Percentiles rank a stretch among this genome's conserved stretches.
These are phyloP conservation scores for Nakaseomyces kungkrabaensis DNA, from an alignment of 1,139 yeast genomes.

Conservation along the genomic window DNA sequence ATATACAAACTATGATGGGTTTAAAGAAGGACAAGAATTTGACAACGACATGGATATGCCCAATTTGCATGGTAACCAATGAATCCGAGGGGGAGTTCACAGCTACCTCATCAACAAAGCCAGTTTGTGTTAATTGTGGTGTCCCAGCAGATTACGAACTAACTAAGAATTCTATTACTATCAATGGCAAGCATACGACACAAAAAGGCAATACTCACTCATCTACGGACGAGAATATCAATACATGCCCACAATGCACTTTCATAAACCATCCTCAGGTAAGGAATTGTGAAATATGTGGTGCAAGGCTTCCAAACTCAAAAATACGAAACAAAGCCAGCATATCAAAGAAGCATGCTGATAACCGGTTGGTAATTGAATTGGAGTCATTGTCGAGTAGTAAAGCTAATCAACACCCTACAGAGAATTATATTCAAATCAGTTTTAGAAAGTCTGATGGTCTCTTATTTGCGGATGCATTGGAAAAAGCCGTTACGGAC, in stretches of 20 bases:
- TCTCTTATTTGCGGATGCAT: slow-evolving; percentile 35
- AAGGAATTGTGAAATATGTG: slow-evolving; percentile 79
- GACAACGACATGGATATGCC: slow-evolving; percentile 61
- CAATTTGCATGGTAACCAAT: slow-evolving; percentile 71
- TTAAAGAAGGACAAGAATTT: slow-evolving; percentile 18
- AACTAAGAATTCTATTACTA: slow-evolving; percentile 25
- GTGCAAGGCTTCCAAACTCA: slow-evolving; percentile 41
- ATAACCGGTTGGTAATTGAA: slow-evolving; percentile 25
- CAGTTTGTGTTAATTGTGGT: slow-evolving; percentile 73
- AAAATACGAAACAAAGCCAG: slow-evolving; percentile 8
- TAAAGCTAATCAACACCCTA: slow-evolving; percentile 23
- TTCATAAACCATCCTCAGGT: slow-evolving; percentile 77
- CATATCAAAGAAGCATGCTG: slow-evolving; percentile 13
- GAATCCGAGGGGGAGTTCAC: slow-evolving; percentile 33
- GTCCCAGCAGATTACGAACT: slow-evolving; percentile 38
- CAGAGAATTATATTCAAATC: slow-evolving; percentile 36
- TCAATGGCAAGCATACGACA: slow-evolving; percentile 3
- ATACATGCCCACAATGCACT: slow-evolving; percentile 71
- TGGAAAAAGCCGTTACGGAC: slow-evolving; percentile 38
- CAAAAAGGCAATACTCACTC: neutral
- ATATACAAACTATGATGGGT: neutral
- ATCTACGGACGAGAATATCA: slow-evolving; percentile 26
- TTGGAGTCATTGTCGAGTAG: slow-evolving; percentile 14
- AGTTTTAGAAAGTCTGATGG: slow-evolving; percentile 60
- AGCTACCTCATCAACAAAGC: slow-evolving; percentile 31